A percentile compares a stretch with the other conserved stretches of the same genome.
phyloP scores from a whole-genome alignment of 805 yeast genomes.

The Candida pseudofarinosa region DNA sequence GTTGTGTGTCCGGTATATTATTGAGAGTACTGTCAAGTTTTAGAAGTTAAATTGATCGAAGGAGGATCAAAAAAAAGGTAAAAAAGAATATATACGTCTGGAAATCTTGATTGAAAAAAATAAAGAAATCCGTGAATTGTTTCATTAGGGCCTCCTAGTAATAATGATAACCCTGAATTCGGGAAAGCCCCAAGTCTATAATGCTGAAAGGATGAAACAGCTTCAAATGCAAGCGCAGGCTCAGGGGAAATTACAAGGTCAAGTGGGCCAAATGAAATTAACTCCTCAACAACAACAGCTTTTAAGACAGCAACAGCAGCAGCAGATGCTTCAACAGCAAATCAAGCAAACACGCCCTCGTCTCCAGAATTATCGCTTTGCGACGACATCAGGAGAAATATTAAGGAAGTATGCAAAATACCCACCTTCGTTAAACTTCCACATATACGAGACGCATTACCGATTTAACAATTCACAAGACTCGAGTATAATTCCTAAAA shows the following conservation, averaged over 20 bases:
- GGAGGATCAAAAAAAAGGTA: background rate
- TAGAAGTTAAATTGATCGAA: background rate
- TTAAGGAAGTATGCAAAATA: slow-evolving; percentile 70
- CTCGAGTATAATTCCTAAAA: slow-evolving; percentile 71
- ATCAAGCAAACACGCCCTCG: slow-evolving; percentile 18
- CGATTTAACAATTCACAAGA: slow-evolving; percentile 86
- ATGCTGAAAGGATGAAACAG: background rate
- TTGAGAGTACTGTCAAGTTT: background rate
- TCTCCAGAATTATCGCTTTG: slow-evolving; percentile 46
- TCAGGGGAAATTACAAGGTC: slow-evolving; percentile 1
- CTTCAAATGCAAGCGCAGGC: slow-evolving; percentile 1
- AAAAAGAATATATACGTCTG: background rate
- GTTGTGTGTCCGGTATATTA: background rate
- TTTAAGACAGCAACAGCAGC: slow-evolving; percentile 35
- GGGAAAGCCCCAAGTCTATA: background rate
- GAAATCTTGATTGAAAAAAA: background rate
- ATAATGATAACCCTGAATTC: background rate
- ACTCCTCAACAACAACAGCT: slow-evolving; percentile 21
- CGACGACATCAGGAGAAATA: slow-evolving; percentile 69
- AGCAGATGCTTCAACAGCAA: slow-evolving; percentile 18
- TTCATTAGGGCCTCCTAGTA: too few relatives aligned
- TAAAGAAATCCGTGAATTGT: too few relatives aligned
- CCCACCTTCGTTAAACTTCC: slow-evolving; percentile 82
- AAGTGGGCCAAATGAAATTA: background rate
- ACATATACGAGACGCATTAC: slow-evolving; percentile 87